Conservation (phyloP, 2,329 filamentous ascomycete genomes). For the Aspergillus niger region DNA sequence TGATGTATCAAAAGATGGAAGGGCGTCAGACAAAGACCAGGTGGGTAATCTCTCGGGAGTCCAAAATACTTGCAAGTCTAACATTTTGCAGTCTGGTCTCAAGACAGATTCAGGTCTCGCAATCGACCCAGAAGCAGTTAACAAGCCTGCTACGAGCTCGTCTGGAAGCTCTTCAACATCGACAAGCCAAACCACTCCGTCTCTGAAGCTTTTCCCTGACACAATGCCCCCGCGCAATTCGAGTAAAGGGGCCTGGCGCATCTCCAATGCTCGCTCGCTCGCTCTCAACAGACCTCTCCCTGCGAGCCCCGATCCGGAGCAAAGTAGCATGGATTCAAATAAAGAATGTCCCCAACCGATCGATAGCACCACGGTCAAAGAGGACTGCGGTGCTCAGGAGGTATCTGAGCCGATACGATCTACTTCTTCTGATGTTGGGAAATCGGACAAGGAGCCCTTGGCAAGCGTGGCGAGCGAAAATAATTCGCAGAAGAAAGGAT, state of each 20-base stretch:
- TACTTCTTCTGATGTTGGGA: not conserved
- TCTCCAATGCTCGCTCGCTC: conserved; percentile 21
- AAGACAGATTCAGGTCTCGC: conserved; percentile 2
- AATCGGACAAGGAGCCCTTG: not conserved
- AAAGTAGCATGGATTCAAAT: not conserved
- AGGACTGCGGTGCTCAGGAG: not conserved
- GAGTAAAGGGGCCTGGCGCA: conserved; percentile 30
- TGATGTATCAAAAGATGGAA: not conserved
- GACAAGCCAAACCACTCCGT: conserved; percentile 19
- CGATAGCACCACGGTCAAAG: not conserved
- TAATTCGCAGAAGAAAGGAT: conserved; percentile 11
- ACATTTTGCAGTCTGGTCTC: conserved; percentile 8
- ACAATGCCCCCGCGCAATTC: conserved; percentile 34
- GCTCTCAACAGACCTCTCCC: conserved; percentile 14
- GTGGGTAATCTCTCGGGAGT: conserved; percentile 3
- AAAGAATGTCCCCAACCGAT: not conserved
- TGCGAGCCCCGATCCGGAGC: conserved; percentile 1
- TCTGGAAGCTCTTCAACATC: conserved; percentile 14
- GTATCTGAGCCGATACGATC: not conserved
- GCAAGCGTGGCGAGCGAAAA: conserved; percentile 5
- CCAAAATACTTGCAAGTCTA: not conserved
- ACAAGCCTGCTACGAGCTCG: conserved; percentile 11
- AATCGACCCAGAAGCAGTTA: not conserved
- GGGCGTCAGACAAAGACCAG: not conserved
- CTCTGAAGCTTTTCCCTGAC: conserved; percentile 39